phyloP scores from a whole-genome alignment of 164 flowering plant species.

The Brasenia schreberi region DNA sequence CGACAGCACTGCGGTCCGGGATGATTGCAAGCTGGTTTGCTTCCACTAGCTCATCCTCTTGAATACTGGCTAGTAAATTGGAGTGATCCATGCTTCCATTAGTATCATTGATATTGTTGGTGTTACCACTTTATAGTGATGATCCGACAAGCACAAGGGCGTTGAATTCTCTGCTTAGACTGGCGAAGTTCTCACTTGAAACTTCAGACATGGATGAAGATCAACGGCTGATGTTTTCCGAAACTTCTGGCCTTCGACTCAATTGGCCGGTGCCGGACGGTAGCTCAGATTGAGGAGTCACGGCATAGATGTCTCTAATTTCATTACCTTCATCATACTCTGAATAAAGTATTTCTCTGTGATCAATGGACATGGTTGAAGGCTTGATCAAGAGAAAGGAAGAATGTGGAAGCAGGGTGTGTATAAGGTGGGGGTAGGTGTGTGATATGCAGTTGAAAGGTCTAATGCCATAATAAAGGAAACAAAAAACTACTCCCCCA shows the following conservation, averaged over 20 bases:
- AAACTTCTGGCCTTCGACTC: constrained; percentile 17
- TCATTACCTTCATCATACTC: constrained; percentile 8
- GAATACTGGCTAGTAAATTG: constrained; percentile 9
- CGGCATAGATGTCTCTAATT: constrained; percentile 62
- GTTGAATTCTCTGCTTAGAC: constrained; percentile 24
- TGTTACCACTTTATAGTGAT: constrained; percentile 1
- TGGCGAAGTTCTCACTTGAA: constrained; percentile 20
- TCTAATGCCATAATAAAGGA: no score
- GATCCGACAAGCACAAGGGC: constrained; percentile 39
- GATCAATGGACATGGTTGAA: no score
- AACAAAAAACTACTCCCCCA: no score
- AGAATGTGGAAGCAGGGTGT: no score
- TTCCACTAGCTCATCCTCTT: constrained; percentile 24
- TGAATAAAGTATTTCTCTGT: no score
- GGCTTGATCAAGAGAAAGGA: no score
- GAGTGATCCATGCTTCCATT: neutral
- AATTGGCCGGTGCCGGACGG: constrained; percentile 2
- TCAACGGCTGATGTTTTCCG: constrained; percentile 42
- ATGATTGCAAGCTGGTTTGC: constrained; percentile 27
- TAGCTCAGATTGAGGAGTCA: constrained; percentile 25
- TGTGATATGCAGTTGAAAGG: no score
- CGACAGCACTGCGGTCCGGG: constrained; percentile 14
- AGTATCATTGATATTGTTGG: neutral
- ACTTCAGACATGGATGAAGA: constrained; percentile 33
- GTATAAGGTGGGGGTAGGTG: no score